These are phyloP conservation scores for Aureobasidium sp. DNA, from an alignment of 2,329 filamentous ascomycete genomes.

Conservation along the genomic window DNA sequence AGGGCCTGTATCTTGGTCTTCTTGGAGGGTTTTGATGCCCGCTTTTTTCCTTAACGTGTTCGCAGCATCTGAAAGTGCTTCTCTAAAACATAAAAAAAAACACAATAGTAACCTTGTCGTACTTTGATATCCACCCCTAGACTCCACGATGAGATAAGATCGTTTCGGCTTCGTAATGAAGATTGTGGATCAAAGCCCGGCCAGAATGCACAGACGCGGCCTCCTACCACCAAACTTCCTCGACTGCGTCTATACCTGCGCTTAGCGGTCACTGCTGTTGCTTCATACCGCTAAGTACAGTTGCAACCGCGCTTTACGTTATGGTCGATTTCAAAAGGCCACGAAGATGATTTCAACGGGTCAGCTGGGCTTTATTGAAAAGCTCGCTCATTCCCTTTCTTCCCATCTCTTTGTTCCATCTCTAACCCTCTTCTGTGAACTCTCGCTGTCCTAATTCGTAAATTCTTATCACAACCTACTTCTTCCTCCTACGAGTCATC, in stretches of 20 bases:
- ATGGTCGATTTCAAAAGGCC: constrained; percentile 10
- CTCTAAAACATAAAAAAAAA: too few relatives aligned
- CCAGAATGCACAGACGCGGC: not conserved
- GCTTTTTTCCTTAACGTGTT: not conserved
- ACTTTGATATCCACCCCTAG: not conserved
- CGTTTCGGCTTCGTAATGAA: not conserved
- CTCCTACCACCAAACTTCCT: not conserved
- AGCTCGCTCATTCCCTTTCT: constrained; percentile 5
- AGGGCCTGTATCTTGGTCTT: not conserved
- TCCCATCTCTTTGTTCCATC: constrained; percentile 11
- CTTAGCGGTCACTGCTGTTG: constrained; percentile 10
- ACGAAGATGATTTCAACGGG: constrained; percentile 4
- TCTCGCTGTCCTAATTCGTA: not conserved
- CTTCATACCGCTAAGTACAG: constrained; percentile 14
- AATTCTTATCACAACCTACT: not conserved
- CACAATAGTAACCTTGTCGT: not conserved
- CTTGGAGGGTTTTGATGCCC: not conserved
- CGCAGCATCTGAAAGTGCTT: not conserved
- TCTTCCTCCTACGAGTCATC: not conserved
- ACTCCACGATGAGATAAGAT: not conserved
- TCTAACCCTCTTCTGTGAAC: not conserved
- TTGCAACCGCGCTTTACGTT: constrained; percentile 12
- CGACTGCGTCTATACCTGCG: constrained; percentile 8
- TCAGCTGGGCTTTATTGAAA: constrained; percentile 8
- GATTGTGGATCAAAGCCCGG: not conserved